These are phyloP conservation scores for Xylariaceae sp. DNA, from an alignment of 2,329 filamentous ascomycete genomes.

Conservation along the genomic window DNA sequence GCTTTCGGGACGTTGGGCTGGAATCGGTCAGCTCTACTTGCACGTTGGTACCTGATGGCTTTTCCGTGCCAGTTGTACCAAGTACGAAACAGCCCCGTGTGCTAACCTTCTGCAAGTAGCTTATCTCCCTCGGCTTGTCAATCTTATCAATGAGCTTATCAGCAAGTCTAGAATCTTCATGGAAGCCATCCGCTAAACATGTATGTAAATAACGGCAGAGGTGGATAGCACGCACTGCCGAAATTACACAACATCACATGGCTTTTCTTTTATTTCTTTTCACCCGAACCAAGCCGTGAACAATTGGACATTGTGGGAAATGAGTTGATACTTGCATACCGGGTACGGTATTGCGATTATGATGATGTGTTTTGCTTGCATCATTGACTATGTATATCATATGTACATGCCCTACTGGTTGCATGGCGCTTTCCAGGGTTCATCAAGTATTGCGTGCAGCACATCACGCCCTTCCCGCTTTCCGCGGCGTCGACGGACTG, in stretches of 20 bases:
- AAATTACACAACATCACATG: background rate
- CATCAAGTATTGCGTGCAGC: conserved; percentile 18
- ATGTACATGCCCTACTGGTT: too few species aligned
- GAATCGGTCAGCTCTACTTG: conserved; percentile 23
- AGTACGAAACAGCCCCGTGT: conserved; percentile 2
- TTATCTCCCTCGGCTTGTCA: too few species aligned
- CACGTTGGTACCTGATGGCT: conserved; percentile 29
- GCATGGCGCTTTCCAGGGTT: background rate
- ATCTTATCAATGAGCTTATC: too few species aligned
- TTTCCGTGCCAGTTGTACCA: conserved; percentile 14
- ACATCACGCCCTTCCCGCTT: conserved; percentile 24
- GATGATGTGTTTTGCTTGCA: too few species aligned
- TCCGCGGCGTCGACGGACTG: conserved; percentile 26
- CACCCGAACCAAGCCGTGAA: background rate
- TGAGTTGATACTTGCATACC: too few species aligned
- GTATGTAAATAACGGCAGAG: background rate
- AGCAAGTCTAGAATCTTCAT: too few species aligned
- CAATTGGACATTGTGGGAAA: too few species aligned
- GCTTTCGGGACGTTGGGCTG: conserved; percentile 26
- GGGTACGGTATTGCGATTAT: too few species aligned
- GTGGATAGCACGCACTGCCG: background rate
- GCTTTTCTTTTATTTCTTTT: background rate
- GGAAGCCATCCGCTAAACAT: too few species aligned
- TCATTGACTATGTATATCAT: too few species aligned
- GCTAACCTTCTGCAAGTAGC: background rate